Percentiles rank a stretch among this genome's conserved stretches.
phyloP scores from a whole-genome alignment of 108 stramenopile genomes.

The Cafeteria roenbergensis region DNA sequence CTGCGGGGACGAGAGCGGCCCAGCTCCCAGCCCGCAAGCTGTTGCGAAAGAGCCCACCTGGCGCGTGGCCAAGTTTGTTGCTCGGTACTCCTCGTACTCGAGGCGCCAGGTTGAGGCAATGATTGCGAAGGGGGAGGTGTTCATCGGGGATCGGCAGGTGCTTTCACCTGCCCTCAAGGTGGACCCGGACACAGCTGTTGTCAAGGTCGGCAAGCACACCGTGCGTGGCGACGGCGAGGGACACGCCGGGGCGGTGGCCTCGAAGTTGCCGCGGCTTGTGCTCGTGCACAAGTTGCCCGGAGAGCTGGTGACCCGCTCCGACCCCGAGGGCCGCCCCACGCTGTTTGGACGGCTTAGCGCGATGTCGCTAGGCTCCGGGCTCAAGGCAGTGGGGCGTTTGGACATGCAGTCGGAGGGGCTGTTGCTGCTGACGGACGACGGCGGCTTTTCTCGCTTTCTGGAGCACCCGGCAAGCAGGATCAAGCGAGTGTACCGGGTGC shows the following conservation, averaged over 20 bases:
- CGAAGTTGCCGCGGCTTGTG: not conserved
- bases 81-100: not conserved
- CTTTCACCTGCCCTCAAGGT: not conserved
- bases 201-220: not conserved
- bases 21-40: no score
- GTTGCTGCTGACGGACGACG: constrained; percentile 17
- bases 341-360: constrained; percentile 12
- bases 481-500: constrained; percentile 11
- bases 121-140: not conserved
- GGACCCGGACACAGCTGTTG: not conserved
- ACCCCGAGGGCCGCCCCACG: constrained; percentile 19
- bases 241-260: not conserved
- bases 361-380: not conserved
- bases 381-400: constrained; percentile 12
- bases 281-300: constrained; percentile 15
- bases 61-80: not conserved
- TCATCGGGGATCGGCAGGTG: not conserved
- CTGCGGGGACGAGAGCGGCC: no score
- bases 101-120: not conserved
- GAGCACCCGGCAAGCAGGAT: constrained; percentile 12
- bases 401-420: constrained; percentile 15
- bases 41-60: no score
- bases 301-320: constrained; percentile 14
- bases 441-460: constrained; percentile 14
- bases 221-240: not conserved